A percentile compares a stretch with the other conserved stretches of the same genome.
phyloP scores from a whole-genome alignment of 768 basidiomycete genomes.

The Cystoderma amianthinum region DNA sequence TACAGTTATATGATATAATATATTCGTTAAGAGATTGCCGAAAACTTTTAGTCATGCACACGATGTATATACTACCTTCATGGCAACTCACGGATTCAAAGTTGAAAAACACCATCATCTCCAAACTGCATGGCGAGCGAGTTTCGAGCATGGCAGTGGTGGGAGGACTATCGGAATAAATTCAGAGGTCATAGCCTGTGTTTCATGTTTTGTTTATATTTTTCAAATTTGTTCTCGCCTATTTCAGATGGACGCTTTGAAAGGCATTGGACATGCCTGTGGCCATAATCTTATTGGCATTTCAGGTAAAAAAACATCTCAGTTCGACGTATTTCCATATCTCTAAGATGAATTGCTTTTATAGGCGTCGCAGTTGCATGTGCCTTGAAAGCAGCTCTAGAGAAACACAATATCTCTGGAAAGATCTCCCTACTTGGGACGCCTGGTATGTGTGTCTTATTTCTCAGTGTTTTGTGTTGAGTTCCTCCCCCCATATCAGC shows the following conservation, averaged over 20 bases:
- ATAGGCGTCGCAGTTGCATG: conserved; percentile 66
- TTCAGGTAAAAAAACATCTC: conserved; percentile 19
- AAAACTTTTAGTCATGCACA: conserved; percentile 53
- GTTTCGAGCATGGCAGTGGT: conserved; percentile 55
- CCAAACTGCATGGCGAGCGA: conserved; percentile 72
- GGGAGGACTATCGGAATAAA: conserved; percentile 73
- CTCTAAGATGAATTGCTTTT: neutral
- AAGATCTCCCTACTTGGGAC: conserved; percentile 72
- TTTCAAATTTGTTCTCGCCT: neutral
- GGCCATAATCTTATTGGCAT: conserved; percentile 84
- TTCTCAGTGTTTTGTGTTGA: conserved; percentile 1
- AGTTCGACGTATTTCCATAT: neutral
- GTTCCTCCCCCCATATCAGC: conserved; percentile 29
- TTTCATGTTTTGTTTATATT: conserved; percentile 5
- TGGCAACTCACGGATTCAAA: conserved; percentile 58
- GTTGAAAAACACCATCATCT: conserved; percentile 57
- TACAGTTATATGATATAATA: neutral
- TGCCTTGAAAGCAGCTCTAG: conserved; percentile 58
- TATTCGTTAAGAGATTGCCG: neutral
- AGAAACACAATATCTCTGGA: conserved; percentile 56
- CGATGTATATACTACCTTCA: conserved; percentile 60
- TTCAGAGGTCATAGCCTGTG: conserved; percentile 65
- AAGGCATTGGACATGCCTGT: conserved; percentile 64
- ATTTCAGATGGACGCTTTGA: conserved; percentile 56
- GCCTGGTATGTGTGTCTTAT: conserved; percentile 41